Percentiles rank a stretch among this genome's conserved stretches.
Conservation (phyloP, 2,329 filamentous ascomycete genomes). For the Aulographum hederae region DNA sequence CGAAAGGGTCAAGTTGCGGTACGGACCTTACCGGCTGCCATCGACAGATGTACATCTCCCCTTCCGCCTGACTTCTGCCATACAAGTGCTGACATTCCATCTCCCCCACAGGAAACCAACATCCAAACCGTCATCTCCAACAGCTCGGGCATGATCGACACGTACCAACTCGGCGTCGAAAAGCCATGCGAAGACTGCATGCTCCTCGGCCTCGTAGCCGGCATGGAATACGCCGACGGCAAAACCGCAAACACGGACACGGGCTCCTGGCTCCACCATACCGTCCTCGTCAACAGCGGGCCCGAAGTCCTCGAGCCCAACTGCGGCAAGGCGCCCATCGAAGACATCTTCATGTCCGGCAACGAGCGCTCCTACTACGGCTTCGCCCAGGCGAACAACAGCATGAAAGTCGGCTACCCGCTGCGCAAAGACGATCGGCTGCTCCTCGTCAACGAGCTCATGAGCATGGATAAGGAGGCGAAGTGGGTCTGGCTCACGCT, state of each 20-base stretch:
- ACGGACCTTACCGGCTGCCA: conserved; percentile 3
- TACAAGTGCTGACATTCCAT: too few relatives aligned
- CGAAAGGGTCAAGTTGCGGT: conserved; percentile 1
- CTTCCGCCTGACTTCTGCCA: too few relatives aligned
- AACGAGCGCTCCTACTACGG: neutral
- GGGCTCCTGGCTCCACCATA: conserved; percentile 2
- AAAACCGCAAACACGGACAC: neutral
- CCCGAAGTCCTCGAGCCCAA: conserved; percentile 1
- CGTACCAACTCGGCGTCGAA: neutral
- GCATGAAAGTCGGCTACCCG: conserved; percentile 1
- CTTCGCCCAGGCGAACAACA: conserved; percentile 1
- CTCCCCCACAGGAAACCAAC: conserved; percentile 1
- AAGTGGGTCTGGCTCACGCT: conserved; percentile 2
- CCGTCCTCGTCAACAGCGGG: conserved; percentile 1
- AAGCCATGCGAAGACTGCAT: conserved; percentile 4
- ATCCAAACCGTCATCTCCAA: neutral
- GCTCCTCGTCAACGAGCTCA: conserved; percentile 2
- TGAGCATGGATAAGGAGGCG: conserved; percentile 3
- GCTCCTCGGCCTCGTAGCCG: neutral
- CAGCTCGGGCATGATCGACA: neutral
- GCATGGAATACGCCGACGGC: conserved; percentile 3
- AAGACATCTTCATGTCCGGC: conserved; percentile 2
- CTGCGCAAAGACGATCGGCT: neutral
- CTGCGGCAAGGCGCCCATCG: neutral
- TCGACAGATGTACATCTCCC: too few relatives aligned